These are phyloP conservation scores for Ogataea angusta DNA, from an alignment of 805 yeast species.

Conservation along the genomic window DNA sequence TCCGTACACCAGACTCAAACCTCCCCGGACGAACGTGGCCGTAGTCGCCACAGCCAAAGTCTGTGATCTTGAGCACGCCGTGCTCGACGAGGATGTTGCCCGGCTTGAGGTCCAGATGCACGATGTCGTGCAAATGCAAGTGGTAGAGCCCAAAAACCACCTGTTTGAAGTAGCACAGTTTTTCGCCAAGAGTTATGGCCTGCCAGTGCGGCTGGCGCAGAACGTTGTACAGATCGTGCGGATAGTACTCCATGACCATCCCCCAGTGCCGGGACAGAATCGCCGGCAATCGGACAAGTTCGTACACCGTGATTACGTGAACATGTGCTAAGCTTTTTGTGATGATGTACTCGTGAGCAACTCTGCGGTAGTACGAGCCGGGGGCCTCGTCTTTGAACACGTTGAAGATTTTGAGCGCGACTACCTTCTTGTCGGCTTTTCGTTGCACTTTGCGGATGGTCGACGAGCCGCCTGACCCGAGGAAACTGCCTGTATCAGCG, in stretches of 20 bases:
- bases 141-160: slow-evolving; percentile 57
- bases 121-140: slow-evolving; percentile 63
- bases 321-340: slow-evolving; percentile 51
- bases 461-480: slow-evolving; percentile 75
- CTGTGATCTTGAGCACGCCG: slow-evolving; percentile 67
- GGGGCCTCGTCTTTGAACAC: slow-evolving; percentile 57
- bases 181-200: slow-evolving; percentile 44
- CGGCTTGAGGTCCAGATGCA: slow-evolving; percentile 72
- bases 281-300: slow-evolving; percentile 55
- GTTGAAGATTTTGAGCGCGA: slow-evolving; percentile 64
- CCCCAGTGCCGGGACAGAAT: slow-evolving; percentile 74
- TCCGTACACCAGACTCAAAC: slow-evolving; percentile 38
- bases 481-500: slow-evolving; percentile 31
- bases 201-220: slow-evolving; percentile 62
- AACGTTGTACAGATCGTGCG: slow-evolving; percentile 57
- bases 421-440: slow-evolving; percentile 38
- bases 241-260: slow-evolving; percentile 60
- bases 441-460: slow-evolving; percentile 51
- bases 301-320: slow-evolving; percentile 57
- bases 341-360: slow-evolving; percentile 60
- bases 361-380: slow-evolving; percentile 61
- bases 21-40: slow-evolving; percentile 56
- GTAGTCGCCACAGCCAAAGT: slow-evolving; percentile 71
- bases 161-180: slow-evolving; percentile 68
- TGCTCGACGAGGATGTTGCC: slow-evolving; percentile 62